phyloP scores from a whole-genome alignment of 2,329 filamentous ascomycete species.

The Elsinoe ampelina region DNA sequence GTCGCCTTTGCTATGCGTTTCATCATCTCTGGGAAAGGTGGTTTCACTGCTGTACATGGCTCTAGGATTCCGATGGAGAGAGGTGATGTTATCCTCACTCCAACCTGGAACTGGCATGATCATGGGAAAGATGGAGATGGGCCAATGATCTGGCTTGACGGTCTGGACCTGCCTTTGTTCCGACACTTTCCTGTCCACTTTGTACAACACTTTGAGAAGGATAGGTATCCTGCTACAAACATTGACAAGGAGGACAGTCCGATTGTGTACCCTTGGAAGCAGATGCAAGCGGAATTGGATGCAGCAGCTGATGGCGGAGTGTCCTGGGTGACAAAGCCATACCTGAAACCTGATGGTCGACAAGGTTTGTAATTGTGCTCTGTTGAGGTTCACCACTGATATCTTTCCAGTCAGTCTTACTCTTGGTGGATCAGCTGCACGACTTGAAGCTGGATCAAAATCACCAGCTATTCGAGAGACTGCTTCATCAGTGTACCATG shows the following conservation, averaged over 20 bases:
- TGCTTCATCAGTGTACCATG: slow-evolving; percentile 45
- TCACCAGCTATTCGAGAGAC: slow-evolving; percentile 41
- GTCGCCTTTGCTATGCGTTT: slow-evolving; percentile 26
- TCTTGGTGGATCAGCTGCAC: not conserved
- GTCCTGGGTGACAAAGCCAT: not conserved
- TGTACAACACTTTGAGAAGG: slow-evolving; percentile 41
- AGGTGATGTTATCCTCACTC: not conserved
- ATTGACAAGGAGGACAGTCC: not conserved
- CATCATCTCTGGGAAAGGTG: slow-evolving; percentile 47
- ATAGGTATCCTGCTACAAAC: not conserved
- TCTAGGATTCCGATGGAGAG: slow-evolving; percentile 39
- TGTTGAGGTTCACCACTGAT: not conserved
- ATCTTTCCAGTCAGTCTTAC: not conserved
- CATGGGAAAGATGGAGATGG: slow-evolving; percentile 48
- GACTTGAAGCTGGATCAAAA: not conserved
- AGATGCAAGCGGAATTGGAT: not conserved
- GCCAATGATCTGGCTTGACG: slow-evolving; percentile 47
- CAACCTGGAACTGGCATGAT: slow-evolving; percentile 44
- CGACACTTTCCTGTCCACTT: slow-evolving; percentile 45
- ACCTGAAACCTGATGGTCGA: not conserved
- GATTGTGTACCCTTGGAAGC: not conserved
- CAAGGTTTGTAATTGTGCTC: not conserved
- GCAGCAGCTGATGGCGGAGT: not conserved
- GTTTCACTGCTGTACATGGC: slow-evolving; percentile 51
- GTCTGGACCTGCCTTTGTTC: slow-evolving; percentile 39